Evolutionary conservation across 495 filamentous ascomycete species (phyloP).

Genomic region (Talaromyces wortmannii): DNA sequence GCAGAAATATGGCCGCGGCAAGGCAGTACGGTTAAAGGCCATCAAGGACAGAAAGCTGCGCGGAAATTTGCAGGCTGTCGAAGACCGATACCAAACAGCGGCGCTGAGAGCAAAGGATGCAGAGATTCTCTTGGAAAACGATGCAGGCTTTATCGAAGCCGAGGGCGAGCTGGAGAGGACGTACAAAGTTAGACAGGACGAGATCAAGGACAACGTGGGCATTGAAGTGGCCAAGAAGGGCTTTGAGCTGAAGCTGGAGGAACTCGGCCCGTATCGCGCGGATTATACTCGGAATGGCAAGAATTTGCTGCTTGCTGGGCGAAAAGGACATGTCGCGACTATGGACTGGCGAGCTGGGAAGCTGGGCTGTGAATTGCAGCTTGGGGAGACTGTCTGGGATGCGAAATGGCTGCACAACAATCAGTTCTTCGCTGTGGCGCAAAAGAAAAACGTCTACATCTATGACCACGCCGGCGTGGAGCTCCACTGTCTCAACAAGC

Average conservation of each 20-base stretch:
- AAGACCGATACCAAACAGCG: constrained; percentile 75
- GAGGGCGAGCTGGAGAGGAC: constrained; percentile 85
- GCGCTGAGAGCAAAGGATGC: constrained; percentile 81
- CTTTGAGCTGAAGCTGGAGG: constrained; percentile 80
- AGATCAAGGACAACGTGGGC: constrained; percentile 68
- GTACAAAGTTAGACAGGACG: constrained; percentile 84
- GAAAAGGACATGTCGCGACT: constrained; percentile 91
- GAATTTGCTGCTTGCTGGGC: constrained; percentile 74
- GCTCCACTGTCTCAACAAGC: constrained; percentile 81
- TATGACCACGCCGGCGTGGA: constrained; percentile 88
- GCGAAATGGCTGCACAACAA: constrained; percentile 93
- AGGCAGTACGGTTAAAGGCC: constrained; percentile 47
- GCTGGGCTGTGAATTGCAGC: constrained; percentile 81
- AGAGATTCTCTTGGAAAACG: constrained; percentile 87
- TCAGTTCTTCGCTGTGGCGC: constrained; percentile 93
- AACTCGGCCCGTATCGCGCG: constrained; percentile 75
- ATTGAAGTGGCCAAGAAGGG: constrained; percentile 83
- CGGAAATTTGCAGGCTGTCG: constrained; percentile 67
- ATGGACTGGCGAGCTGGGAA: constrained; percentile 96
- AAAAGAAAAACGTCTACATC: constrained; percentile 95
- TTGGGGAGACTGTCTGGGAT: constrained; percentile 84
- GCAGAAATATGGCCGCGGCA: constrained; percentile 77
- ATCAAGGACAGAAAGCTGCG: constrained; percentile 85
- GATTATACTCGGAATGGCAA: constrained; percentile 89
- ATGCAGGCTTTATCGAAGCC: constrained; percentile 80